Evolutionary conservation across 169 alveolate genomes (phyloP).

Genomic region (Plasmodium inui): DNA sequence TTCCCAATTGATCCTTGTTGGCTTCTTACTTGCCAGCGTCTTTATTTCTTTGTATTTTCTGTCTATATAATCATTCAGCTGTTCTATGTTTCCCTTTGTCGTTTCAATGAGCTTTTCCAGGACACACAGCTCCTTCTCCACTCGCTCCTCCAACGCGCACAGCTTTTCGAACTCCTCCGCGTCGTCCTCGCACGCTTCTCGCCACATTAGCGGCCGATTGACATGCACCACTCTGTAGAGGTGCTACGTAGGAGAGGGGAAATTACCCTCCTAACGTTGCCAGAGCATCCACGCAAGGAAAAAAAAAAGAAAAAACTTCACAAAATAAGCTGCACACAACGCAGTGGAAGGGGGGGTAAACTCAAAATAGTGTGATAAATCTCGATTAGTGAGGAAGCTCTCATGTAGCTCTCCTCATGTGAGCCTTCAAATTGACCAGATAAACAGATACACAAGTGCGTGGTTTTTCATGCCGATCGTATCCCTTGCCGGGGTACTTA

Average conservation of each 20-base stretch:
- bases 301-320: not conserved
- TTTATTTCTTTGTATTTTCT: conserved; percentile 65
- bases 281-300: not conserved
- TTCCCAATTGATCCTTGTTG: conserved; percentile 44
- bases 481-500: not conserved
- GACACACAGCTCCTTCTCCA: not conserved
- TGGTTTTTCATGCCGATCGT: not conserved
- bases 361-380: not conserved
- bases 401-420: not conserved
- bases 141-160: not conserved
- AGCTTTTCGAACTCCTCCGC: conserved; percentile 12
- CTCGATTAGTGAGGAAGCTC: not conserved
- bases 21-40: conserved; percentile 40
- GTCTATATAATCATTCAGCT: conserved; percentile 56
- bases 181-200: not conserved
- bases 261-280: not conserved
- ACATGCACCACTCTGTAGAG: not conserved
- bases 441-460: not conserved
- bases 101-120: conserved; percentile 24
- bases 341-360: not conserved
- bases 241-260: not conserved
- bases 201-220: not conserved
- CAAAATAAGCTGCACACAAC: not conserved
- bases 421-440: not conserved
- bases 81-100: conserved; percentile 33